These are phyloP conservation scores for Trichophyton verrucosum DNA, from an alignment of 2,329 filamentous ascomycete species.

Conservation along the genomic window DNA sequence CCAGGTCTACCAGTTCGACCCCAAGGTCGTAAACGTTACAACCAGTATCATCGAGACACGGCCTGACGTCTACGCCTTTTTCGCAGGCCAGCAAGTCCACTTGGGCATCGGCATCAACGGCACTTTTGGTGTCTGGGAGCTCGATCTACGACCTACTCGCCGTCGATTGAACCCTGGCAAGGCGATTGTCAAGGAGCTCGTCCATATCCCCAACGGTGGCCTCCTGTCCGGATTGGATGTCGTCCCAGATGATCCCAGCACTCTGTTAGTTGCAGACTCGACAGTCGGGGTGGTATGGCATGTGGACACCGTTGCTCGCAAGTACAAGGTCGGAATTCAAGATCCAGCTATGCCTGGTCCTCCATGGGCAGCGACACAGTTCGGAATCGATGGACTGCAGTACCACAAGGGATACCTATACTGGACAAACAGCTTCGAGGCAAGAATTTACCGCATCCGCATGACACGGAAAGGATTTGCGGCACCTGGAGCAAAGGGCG, in stretches of 20 bases:
- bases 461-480: neutral
- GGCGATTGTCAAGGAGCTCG: neutral
- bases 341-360: neutral
- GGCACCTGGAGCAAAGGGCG: neutral
- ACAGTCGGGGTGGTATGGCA: neutral
- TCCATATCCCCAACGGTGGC: neutral
- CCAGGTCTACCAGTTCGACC: neutral
- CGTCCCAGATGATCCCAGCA: neutral
- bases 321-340: neutral
- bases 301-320: neutral
- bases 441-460: neutral
- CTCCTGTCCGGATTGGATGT: neutral
- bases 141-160: neutral
- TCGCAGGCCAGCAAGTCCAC: neutral
- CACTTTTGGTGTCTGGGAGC: neutral
- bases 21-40: neutral
- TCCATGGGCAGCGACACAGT: neutral
- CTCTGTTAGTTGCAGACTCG: neutral
- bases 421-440: neutral
- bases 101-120: neutral
- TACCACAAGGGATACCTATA: neutral
- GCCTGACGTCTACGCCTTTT: neutral
- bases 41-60: neutral
- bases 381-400: neutral
- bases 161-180: neutral